A percentile compares a stretch with the other conserved stretches of the same genome.
phyloP scores from a whole-genome alignment of 805 yeast genomes.

The Candida xiaguanensis region DNA sequence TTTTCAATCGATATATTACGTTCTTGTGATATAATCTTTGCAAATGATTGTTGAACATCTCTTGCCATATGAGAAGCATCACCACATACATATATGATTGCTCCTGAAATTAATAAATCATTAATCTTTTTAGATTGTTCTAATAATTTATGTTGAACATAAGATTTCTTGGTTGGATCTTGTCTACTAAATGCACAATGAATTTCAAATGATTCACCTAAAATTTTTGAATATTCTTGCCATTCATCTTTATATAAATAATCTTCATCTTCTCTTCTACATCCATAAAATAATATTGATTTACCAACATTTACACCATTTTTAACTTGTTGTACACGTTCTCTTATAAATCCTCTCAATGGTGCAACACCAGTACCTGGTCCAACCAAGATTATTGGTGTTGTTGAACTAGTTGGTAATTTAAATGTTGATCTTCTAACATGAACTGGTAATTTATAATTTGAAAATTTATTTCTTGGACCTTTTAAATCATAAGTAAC shows the following conservation, averaged over 20 bases:
- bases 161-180: slow-evolving; percentile 49
- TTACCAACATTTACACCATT: slow-evolving; percentile 52
- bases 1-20: slow-evolving; percentile 62
- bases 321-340: slow-evolving; percentile 57
- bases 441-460: slow-evolving; percentile 79
- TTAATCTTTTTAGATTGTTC: slow-evolving; percentile 54
- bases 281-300: slow-evolving; percentile 79
- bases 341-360: slow-evolving; percentile 91
- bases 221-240: slow-evolving; percentile 62
- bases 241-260: slow-evolving; percentile 87
- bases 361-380: slow-evolving; percentile 99
- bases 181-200: slow-evolving; percentile 87
- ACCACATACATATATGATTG: slow-evolving; percentile 92
- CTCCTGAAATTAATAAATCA: slow-evolving; percentile 61
- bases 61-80: slow-evolving; percentile 96
- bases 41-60: slow-evolving; percentile 75
- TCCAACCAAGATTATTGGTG: slow-evolving; percentile 89
- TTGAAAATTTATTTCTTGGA: slow-evolving; percentile 59
- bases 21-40: slow-evolving; percentile 56
- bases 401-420: slow-evolving; percentile 78
- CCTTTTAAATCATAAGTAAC: slow-evolving; percentile 75
- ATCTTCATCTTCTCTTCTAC: slow-evolving; percentile 76
- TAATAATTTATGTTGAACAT: slow-evolving; percentile 77
- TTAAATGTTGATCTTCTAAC: slow-evolving; percentile 94
- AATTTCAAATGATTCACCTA: slow-evolving; percentile 65